phyloP scores from a whole-genome alignment of 1,139 yeast genomes.

The Arxiozyma slooffiae region DNA sequence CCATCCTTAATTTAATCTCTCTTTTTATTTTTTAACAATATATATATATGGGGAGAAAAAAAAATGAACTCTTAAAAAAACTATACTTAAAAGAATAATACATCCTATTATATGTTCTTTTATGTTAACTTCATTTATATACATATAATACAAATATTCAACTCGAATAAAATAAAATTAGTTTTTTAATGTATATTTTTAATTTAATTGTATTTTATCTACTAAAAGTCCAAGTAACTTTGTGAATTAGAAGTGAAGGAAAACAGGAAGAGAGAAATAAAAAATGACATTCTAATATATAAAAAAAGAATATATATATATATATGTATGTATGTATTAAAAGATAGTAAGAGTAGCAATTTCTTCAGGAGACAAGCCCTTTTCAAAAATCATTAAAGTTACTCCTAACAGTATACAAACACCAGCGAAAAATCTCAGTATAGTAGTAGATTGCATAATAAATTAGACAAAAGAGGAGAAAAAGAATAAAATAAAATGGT shows the following conservation, averaged over 20 bases:
- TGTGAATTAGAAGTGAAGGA: neutral
- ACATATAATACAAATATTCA: neutral
- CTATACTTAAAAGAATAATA: no score
- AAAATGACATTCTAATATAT: no score
- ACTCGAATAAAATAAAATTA: no score
- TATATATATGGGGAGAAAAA: neutral
- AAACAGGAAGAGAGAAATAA: neutral
- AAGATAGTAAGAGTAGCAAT: neutral
- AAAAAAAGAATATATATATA: no score
- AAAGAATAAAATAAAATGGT: no score
- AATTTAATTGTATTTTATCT: no score
- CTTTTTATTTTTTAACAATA: neutral
- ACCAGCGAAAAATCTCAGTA: neutral
- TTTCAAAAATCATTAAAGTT: neutral
- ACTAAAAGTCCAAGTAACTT: neutral
- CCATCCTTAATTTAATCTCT: constrained; percentile 10
- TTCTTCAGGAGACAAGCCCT: neutral
- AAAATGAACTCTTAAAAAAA: no score
- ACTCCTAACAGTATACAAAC: neutral
- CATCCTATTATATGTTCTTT: neutral
- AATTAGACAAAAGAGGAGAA: no score
- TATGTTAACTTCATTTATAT: neutral
- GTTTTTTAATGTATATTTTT: neutral
- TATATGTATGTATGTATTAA: no score
- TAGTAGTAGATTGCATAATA: neutral